Percentiles rank a stretch among this genome's conserved stretches.
Evolutionary conservation across 345 rosid species (phyloP).

Genomic region (Gossypium stocksii): DNA sequence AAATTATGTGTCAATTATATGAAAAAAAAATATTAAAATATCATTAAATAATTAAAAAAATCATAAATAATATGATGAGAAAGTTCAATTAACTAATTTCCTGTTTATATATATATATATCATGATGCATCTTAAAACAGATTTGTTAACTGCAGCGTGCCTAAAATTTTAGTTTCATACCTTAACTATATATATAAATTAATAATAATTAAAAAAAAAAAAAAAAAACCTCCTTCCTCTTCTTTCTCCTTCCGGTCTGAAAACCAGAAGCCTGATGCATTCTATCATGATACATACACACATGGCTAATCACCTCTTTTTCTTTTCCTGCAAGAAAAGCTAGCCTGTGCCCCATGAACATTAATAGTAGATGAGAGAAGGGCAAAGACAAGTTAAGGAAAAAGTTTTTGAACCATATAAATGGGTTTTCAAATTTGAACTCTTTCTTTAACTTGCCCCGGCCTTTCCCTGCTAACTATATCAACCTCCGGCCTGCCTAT

Average conservation of each 20-base stretch:
- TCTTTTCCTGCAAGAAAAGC: not conserved
- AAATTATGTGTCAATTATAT: too few species aligned
- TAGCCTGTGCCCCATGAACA: not conserved
- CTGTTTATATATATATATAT: too few species aligned
- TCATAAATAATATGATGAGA: not conserved
- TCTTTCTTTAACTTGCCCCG: conserved; percentile 2
- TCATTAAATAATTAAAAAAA: too few species aligned
- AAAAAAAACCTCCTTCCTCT: not conserved
- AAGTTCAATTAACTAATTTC: too few species aligned
- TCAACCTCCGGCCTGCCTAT: not conserved
- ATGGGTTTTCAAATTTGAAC: not conserved
- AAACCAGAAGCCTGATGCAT: not conserved
- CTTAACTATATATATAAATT: too few species aligned
- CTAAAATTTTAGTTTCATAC: too few species aligned
- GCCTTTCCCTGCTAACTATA: not conserved
- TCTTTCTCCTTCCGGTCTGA: not conserved
- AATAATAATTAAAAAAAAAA: too few species aligned
- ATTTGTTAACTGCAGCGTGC: too few species aligned
- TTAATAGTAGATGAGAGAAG: not conserved
- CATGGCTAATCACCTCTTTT: not conserved
- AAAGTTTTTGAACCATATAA: not conserved
- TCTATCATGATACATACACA: not conserved
- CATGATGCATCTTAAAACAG: too few species aligned
- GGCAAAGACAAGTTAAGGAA: conserved; percentile 4
- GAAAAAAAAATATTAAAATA: too few species aligned